phyloP scores from a whole-genome alignment of 257 asterid genomes.

The Solanum pennellii region DNA sequence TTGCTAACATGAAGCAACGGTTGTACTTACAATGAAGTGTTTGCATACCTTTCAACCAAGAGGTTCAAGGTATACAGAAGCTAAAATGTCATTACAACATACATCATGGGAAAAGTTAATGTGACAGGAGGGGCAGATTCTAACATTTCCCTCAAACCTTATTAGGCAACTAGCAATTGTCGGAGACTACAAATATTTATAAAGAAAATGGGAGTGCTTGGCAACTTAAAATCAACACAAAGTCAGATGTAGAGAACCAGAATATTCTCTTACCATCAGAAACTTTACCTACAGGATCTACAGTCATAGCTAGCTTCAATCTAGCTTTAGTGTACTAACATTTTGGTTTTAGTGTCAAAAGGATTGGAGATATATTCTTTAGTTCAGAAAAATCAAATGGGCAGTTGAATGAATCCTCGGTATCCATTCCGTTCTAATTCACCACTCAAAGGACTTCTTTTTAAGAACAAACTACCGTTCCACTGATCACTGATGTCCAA shows the following conservation, averaged over 20 bases:
- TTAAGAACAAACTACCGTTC: background rate
- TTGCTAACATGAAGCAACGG: background rate
- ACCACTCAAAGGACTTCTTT: background rate
- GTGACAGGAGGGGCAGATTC: background rate
- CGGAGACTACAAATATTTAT: background rate
- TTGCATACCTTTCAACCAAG: background rate
- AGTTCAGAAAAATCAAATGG: background rate
- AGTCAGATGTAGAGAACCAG: slow-evolving; percentile 4
- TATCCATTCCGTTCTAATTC: background rate
- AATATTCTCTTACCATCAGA: slow-evolving; percentile 51
- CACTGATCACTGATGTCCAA: background rate
- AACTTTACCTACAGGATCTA: slow-evolving; percentile 67
- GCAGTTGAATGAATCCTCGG: background rate
- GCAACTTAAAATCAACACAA: background rate
- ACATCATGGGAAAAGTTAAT: background rate
- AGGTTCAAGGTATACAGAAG: background rate
- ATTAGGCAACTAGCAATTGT: background rate
- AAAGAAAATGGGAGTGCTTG: background rate
- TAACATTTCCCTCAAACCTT: background rate
- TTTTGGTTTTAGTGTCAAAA: background rate
- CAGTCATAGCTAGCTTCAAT: slow-evolving; percentile 94
- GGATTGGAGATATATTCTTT: background rate
- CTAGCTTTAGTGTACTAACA: slow-evolving; percentile 19
- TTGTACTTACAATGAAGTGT: background rate
- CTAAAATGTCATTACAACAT: background rate